Evolutionary conservation across 75 land plant species (phyloP), one percentile per base, ranked within the genome.

Genomic region (Cunninghamia lanceolata): DNA sequence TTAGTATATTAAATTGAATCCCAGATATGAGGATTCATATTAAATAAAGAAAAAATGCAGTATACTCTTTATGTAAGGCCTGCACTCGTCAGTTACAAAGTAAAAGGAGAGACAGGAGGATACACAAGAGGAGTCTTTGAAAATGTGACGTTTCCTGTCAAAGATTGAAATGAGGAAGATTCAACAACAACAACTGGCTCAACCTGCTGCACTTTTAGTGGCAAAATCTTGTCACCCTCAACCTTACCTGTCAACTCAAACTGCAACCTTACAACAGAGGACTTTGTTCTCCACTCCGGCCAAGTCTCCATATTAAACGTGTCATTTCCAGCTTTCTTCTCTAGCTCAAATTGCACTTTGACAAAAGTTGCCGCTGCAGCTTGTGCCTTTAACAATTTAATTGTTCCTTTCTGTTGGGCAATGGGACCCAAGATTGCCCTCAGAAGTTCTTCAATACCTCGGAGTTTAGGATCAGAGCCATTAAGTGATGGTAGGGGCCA

Each of bases 261-360:
- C 52, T 94, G 93, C 89, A 93, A 84, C 85, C 88, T 90, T 66
- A 85, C 90, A 13, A 86, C 87, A 88, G 93, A 85, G 0, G 99
- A 97, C 88, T 89, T 96, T 25, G 99, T 98, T 84, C 93, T 91
- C 99, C 99, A 98, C 87, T 91, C 95, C 1, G 99, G 99, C 89
- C 91, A 90, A 9, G 43, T 47, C 6, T 86, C 85, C 28, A 50
- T 45, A 76, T 28, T 42, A 63, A 90, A 90, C 9, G 68, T 83
- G 19, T 90, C 86, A 75, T 85, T 88, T 36, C 86, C 70, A 25
- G 86, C 87, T 66, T 88, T 87, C 93, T 91, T 96, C 87, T 94
- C 97, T 40, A 95, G 86, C n/a, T 88, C 89, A 85, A 98, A 98
- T n/a, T 93, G 92, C 78, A 98, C 91, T 88, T 93, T 93, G 70